These are phyloP conservation scores for Akanthomyces lecanii DNA, from an alignment of 2,329 filamentous ascomycete genomes.

Conservation along the genomic window DNA sequence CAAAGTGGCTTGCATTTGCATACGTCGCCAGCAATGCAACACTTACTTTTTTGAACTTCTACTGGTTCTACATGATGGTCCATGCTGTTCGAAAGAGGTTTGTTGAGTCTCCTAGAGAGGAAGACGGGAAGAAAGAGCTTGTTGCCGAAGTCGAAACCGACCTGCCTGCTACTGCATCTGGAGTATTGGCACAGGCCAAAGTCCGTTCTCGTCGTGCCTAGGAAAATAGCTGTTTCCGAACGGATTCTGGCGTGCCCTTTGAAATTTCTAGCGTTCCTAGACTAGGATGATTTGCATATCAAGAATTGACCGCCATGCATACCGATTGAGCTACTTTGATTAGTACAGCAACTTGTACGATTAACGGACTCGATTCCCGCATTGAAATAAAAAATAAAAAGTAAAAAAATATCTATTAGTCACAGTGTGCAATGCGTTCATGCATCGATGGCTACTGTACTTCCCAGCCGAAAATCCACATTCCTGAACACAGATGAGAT, in stretches of 20 bases:
- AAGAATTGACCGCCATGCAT: background rate
- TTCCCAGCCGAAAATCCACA: background rate
- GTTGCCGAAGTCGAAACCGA: slow-evolving; percentile 29
- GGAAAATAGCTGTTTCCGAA: background rate
- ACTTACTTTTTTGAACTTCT: slow-evolving; percentile 73
- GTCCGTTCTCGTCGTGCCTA: slow-evolving; percentile 11
- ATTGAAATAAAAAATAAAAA: background rate
- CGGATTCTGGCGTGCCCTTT: background rate
- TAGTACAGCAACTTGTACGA: background rate
- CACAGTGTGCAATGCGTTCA: background rate
- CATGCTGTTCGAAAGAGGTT: slow-evolving; percentile 74
- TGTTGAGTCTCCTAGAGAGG: slow-evolving; percentile 35
- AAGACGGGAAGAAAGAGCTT: slow-evolving; percentile 27
- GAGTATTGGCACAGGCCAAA: slow-evolving; percentile 16
- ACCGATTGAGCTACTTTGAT: background rate
- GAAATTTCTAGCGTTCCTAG: background rate
- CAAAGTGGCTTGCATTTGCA: slow-evolving; percentile 62
- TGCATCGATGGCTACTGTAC: background rate
- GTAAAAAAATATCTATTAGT: background rate
- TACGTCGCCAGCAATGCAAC: slow-evolving; percentile 69
- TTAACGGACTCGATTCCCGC: background rate
- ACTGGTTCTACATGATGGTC: slow-evolving; percentile 88
- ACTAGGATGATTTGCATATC: background rate
- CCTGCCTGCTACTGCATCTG: slow-evolving; percentile 29
- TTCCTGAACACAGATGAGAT: background rate